Conservation (phyloP, 225 moss, liverwort and hornwort species). For the Physcomitrellopsis africana region DNA sequence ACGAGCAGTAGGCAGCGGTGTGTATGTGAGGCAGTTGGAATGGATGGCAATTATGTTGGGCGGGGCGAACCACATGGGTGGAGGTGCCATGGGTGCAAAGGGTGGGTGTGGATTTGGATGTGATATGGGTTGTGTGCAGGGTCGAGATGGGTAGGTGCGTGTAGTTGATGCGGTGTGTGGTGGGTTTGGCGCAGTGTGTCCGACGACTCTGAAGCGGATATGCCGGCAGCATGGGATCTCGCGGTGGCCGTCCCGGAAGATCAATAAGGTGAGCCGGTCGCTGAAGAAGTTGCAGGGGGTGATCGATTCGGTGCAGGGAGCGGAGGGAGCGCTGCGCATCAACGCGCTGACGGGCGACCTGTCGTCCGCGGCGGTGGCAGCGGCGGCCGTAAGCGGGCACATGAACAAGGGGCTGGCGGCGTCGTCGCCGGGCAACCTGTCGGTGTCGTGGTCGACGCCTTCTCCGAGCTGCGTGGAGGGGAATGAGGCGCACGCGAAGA, state of each 20-base stretch:
- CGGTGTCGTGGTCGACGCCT: constrained; percentile 86
- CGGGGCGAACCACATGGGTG: no score
- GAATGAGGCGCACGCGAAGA: constrained; percentile 45
- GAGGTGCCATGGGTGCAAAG: no score
- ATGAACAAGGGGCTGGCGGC: constrained; percentile 65
- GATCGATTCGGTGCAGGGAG: constrained; percentile 96
- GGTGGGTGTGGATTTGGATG: no score
- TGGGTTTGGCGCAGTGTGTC: constrained; percentile 74
- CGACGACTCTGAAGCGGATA: constrained; percentile 93
- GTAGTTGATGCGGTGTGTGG: not conserved
- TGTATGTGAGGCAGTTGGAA: no score
- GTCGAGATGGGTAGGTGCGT: not conserved
- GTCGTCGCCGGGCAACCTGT: constrained; percentile 65
- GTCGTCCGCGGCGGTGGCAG: constrained; percentile 86
- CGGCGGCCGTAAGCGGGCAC: constrained; percentile 82
- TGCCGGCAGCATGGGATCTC: constrained; percentile 99
- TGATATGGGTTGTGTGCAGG: no score
- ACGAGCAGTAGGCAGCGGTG: no score
- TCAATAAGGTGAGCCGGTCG: constrained; percentile 97
- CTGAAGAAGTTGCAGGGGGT: constrained; percentile 97
- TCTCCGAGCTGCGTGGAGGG: constrained; percentile 36
- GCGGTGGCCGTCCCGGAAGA: constrained; percentile 97
- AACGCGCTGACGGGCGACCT: constrained; percentile 80
- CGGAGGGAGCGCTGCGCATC: constrained; percentile 91
- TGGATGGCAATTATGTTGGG: no score